phyloP scores from a whole-genome alignment of 2,329 filamentous ascomycete genomes.

The Chrysoporthe puriensis region DNA sequence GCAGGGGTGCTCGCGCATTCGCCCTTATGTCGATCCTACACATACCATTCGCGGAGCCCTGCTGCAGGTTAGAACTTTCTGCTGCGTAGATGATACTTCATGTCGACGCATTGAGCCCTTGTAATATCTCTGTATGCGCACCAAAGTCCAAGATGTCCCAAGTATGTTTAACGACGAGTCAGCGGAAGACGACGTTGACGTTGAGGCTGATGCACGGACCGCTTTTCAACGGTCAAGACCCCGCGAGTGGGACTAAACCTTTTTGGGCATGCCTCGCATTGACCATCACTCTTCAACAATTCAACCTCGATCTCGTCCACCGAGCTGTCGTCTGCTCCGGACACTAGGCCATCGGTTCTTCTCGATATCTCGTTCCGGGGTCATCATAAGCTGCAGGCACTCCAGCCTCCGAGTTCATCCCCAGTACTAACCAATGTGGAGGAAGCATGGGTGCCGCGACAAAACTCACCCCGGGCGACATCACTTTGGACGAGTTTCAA shows the following conservation, averaged over 20 bases:
- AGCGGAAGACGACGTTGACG: not conserved
- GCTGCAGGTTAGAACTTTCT: not conserved
- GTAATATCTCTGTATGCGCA: not conserved
- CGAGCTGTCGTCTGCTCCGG: not conserved
- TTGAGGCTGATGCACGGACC: not conserved
- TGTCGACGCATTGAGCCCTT: not conserved
- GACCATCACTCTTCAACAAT: not conserved
- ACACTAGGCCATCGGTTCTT: not conserved
- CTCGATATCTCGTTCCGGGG: no score
- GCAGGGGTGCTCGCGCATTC: not conserved
- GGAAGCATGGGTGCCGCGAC: slow-evolving; percentile 27
- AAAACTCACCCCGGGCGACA: slow-evolving; percentile 33
- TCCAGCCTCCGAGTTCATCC: not conserved
- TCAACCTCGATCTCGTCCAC: not conserved
- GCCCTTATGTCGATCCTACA: not conserved
- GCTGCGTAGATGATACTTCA: not conserved
- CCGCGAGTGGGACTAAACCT: not conserved
- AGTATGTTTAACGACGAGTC: not conserved
- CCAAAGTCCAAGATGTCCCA: not conserved
- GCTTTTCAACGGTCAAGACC: not conserved
- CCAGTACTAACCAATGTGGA: not conserved
- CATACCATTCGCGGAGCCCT: not conserved
- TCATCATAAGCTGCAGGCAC: not conserved
- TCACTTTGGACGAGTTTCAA: slow-evolving; percentile 35
- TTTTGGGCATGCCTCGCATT: not conserved